Base-by-base conservation (phyloP, 2,329 filamentous ascomycete species). In the Blastomyces emzantsi region DNA sequence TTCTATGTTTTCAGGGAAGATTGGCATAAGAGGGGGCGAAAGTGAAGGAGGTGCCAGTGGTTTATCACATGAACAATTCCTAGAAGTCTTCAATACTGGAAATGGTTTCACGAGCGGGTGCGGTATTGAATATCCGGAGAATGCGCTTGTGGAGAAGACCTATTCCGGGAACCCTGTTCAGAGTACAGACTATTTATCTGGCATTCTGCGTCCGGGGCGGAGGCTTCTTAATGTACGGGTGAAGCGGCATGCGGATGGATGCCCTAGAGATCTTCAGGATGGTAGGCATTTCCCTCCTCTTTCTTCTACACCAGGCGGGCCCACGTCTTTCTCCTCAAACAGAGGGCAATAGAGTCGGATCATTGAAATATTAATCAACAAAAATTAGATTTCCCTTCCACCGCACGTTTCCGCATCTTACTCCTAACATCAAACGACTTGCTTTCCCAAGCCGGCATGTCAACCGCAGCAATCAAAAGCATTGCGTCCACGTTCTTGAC, bases 81-180 rank as follows among this genome's bases (percentile, higher is more conserved):
- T 75, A 5, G 65, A 76, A 17, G 71, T 74, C 1, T 77, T 76
- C 62, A 74, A 70, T 41, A 72, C 70, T 4, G 75, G 74, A 33
- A 75, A 74, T 57, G 73, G 73, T 1, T 75, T 77, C 61, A 76
- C 74, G 13, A 76, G 72, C 33, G 76, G 76, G 2, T 76, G 74
- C 62, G 75, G 75, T 19, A 72, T 77, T 15, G 73, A 76, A 52
- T 78, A 77, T 62, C 68, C 70, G 0, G 70, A 71, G 17, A 75
- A 71, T 41, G 47, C 68, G 30, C 68, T 69, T 0, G 71, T 76
- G 1, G 63, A 72, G 9, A 73, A 71, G 43, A 66, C 33, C 1
- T 62, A 45, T n/a, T 43, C 11, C 11, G 64, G 62, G 13, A 71
- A 71, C 43, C 72, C 72, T 3, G 66, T 74, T 45, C 63, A 61